Evolutionary conservation across 148 eudicot genomes (phyloP).

Genomic region (Chenopodium berlandieri): DNA sequence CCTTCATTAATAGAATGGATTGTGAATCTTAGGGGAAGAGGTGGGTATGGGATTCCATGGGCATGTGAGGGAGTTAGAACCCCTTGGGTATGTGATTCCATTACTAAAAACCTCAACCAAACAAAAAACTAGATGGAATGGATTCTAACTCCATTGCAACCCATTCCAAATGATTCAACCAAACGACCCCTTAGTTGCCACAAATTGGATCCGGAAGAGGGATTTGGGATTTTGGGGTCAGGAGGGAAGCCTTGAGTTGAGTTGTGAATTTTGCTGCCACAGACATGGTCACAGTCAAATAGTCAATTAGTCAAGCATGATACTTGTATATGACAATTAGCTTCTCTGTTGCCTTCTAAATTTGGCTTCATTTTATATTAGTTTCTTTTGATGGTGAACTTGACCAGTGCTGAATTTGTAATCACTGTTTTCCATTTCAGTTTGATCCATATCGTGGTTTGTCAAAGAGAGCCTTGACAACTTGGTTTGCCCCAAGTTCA

Average conservation of each 20-base stretch:
- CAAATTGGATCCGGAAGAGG: no score
- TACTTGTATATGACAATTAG: background rate
- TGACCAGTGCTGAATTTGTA: background rate
- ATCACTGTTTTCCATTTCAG: slow-evolving; percentile 9
- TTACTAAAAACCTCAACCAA: no score
- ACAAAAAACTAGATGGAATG: no score
- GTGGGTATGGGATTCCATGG: no score
- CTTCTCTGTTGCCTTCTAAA: background rate
- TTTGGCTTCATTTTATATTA: background rate
- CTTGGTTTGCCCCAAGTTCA: background rate
- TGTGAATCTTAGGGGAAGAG: no score
- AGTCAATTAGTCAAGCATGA: background rate
- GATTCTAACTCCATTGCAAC: no score
- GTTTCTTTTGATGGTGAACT: slow-evolving; percentile 2
- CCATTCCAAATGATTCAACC: no score
- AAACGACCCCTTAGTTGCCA: no score
- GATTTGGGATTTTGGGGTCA: background rate
- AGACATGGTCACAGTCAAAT: background rate
- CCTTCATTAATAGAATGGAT: no score
- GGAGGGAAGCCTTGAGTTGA: slow-evolving; percentile 2
- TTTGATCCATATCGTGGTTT: slow-evolving; percentile 1
- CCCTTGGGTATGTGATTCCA: no score
- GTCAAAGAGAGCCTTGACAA: background rate
- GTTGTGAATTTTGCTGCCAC: background rate
- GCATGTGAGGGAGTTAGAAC: no score